Evolutionary conservation across 331 rosid genomes (phyloP).

Genomic region (Spiraea crenata): DNA sequence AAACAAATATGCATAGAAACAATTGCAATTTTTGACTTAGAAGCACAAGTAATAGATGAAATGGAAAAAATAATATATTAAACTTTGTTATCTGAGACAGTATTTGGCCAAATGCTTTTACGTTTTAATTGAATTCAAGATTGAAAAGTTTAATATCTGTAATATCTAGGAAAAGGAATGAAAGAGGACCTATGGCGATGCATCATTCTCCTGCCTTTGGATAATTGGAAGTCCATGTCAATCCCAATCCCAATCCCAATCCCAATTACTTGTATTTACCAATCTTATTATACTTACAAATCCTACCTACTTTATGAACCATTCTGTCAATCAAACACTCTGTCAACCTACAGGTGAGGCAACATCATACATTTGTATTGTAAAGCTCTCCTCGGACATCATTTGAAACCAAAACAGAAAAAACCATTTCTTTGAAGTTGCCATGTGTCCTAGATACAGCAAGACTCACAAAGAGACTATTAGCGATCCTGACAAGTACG

Average conservation of each 20-base stretch:
- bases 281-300: constrained; percentile 41
- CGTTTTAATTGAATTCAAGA: constrained; percentile 25
- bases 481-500: constrained; percentile 99
- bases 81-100: constrained; percentile 4
- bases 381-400: background rate
- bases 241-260: too few species aligned
- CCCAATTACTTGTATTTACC: constrained; percentile 63
- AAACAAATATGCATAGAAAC: background rate
- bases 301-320: constrained; percentile 41
- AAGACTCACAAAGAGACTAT: constrained; percentile 97
- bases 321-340: constrained; percentile 28
- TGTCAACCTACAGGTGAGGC: constrained; percentile 5
- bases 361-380: constrained; percentile 7
- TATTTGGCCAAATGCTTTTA: background rate
- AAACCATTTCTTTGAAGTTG: constrained; percentile 20
- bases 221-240: constrained; percentile 49
- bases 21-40: background rate
- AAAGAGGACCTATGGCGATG: constrained; percentile 61
- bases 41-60: background rate
- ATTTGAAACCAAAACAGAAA: constrained; percentile 1
- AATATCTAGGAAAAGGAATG: constrained; percentile 30
- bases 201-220: constrained; percentile 59
- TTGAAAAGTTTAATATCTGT: constrained; percentile 21
- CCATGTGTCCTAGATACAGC: constrained; percentile 60
- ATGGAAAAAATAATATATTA: background rate